These are phyloP conservation scores for Tolypocladium sp. DNA, from an alignment of 2,329 filamentous ascomycete genomes.

Conservation along the genomic window DNA sequence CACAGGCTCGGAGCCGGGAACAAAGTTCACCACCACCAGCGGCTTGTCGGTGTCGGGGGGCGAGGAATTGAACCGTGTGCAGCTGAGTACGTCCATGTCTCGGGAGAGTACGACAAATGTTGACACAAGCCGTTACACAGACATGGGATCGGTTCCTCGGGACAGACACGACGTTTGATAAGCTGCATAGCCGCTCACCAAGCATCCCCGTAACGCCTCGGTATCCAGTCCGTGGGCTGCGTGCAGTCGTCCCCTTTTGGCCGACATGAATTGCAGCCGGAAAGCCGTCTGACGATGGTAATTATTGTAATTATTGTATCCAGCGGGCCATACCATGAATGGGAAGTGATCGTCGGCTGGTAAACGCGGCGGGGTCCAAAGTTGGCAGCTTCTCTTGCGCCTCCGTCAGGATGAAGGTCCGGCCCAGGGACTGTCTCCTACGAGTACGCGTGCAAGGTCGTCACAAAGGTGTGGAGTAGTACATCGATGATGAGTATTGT, in stretches of 20 bases:
- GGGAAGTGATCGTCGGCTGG: background rate
- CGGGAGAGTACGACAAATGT: background rate
- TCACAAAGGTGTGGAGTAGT: background rate
- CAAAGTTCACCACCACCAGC: background rate
- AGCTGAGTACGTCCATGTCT: background rate
- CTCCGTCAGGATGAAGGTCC: background rate
- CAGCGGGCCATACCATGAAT: background rate
- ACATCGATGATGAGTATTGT: background rate
- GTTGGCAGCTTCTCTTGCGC: background rate
- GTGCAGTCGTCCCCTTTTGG: too few species aligned
- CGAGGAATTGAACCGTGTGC: background rate
- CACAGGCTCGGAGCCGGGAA: background rate
- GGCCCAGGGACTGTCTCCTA: background rate
- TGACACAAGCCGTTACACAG: background rate
- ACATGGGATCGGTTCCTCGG: background rate
- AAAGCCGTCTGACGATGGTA: background rate
- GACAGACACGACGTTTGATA: background rate
- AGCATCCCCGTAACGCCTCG: background rate
- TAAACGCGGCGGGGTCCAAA: background rate
- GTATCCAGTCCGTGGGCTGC: background rate
- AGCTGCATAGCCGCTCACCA: background rate
- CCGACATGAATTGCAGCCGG: background rate
- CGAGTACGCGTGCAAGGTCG: background rate
- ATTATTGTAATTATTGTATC: background rate
- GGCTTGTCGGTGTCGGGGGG: background rate